A percentile compares a stretch with the other conserved stretches of the same genome.
phyloP scores from a whole-genome alignment of 202 grass and related monocot genomes.

The Carex sylvatica region DNA sequence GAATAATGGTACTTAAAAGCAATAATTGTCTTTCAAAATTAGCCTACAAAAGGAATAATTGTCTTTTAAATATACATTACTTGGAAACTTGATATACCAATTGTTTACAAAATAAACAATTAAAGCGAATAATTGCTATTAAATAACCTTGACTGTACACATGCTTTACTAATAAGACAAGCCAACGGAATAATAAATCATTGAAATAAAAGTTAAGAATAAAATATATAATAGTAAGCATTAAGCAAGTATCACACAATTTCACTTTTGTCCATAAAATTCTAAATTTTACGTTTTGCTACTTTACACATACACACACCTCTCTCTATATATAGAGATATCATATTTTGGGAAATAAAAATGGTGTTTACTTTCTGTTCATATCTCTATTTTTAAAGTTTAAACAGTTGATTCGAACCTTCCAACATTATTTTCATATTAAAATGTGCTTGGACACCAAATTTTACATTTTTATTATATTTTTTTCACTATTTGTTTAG shows the following conservation, averaged over 20 bases:
- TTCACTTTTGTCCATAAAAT: background rate
- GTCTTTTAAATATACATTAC: background rate
- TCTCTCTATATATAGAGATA: too few species aligned
- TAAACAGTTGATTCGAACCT: too few species aligned
- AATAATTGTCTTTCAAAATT: background rate
- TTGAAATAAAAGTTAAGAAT: background rate
- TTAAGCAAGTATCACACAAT: background rate
- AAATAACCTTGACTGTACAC: background rate
- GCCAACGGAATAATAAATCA: conserved; percentile 3
- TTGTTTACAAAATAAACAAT: background rate
- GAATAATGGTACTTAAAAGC: too few species aligned
- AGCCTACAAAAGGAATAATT: background rate
- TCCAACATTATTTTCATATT: too few species aligned
- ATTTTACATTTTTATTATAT: too few species aligned
- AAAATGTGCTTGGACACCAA: too few species aligned
- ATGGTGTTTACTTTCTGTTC: too few species aligned
- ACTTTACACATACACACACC: background rate
- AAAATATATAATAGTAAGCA: background rate
- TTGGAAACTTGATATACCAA: background rate
- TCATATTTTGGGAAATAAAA: too few species aligned
- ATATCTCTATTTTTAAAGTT: too few species aligned
- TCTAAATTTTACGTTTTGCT: background rate
- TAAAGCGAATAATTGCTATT: background rate
- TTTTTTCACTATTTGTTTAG: too few species aligned
- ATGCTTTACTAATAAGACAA: background rate